Evolutionary conservation across 225 moss, liverwort and hornwort species (phyloP).

Genomic region (Physcomitrellopsis africana): DNA sequence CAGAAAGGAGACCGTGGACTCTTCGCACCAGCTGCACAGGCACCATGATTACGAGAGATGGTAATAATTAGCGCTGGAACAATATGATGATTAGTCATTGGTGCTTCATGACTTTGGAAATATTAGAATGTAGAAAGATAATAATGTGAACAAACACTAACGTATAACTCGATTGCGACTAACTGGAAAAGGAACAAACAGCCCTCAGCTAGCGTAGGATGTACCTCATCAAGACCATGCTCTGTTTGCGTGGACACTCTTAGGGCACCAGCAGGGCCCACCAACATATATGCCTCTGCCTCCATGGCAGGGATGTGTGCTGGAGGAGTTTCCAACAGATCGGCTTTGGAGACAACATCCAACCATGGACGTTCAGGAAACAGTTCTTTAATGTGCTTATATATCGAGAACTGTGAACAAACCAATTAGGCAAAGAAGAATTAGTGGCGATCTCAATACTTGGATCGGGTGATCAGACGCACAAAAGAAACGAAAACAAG

Average conservation of each 20-base stretch:
- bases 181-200: background rate
- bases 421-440: background rate
- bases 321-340: constrained; percentile 62
- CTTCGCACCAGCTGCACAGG: constrained; percentile 71
- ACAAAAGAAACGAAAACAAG: constrained; percentile 1
- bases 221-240: constrained; percentile 78
- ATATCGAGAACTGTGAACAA: constrained; percentile 67
- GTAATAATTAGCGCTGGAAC: background rate
- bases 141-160: background rate
- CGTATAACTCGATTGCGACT: background rate
- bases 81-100: background rate
- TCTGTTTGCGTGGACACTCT: constrained; percentile 88
- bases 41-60: constrained; percentile 10
- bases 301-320: constrained; percentile 36
- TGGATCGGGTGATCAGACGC: background rate
- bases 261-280: constrained; percentile 75
- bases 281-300: constrained; percentile 50
- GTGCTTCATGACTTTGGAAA: background rate
- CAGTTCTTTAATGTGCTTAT: constrained; percentile 65
- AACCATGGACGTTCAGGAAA: constrained; percentile 92
- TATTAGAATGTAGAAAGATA: background rate
- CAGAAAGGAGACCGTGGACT: constrained; percentile 74
- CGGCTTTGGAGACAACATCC: constrained; percentile 94
- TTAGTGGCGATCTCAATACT: background rate
- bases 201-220: background rate